Conservation (phyloP, 129 eudicot genomes). For the Lactuca sativa region DNA sequence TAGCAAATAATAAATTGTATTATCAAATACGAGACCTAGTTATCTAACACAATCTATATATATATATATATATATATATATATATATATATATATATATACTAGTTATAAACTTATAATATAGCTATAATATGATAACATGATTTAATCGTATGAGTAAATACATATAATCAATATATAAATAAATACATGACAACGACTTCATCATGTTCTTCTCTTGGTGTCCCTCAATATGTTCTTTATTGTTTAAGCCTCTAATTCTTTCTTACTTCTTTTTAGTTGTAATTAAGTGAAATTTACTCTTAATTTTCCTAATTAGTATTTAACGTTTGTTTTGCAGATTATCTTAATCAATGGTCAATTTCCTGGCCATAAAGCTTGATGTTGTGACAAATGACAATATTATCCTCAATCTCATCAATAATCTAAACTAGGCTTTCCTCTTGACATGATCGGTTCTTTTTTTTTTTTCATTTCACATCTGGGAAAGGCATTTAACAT, state of each 20-base stretch:
- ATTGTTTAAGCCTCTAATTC: not conserved
- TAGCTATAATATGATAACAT: no score
- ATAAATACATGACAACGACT: no score
- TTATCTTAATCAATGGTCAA: conserved; percentile 89
- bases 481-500: not conserved
- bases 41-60: no score
- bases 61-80: no score
- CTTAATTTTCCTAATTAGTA: conserved; percentile 6
- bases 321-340: conserved; percentile 43
- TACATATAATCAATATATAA: no score
- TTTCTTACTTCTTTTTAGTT: not conserved
- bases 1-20: no score
- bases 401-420: conserved; percentile 63
- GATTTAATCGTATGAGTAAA: no score
- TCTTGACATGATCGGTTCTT: conserved; percentile 76
- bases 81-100: no score
- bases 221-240: conserved; percentile 76
- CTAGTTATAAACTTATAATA: no score
- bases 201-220: conserved; percentile 78
- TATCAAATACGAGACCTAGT: not conserved
- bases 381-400: conserved; percentile 82
- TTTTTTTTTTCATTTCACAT: conserved; percentile 7
- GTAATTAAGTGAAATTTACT: not conserved
- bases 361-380: conserved; percentile 90
- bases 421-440: conserved; percentile 80